Evolutionary conservation across 2,329 filamentous ascomycete genomes (phyloP).

Genomic region (Byssothecium circinans): DNA sequence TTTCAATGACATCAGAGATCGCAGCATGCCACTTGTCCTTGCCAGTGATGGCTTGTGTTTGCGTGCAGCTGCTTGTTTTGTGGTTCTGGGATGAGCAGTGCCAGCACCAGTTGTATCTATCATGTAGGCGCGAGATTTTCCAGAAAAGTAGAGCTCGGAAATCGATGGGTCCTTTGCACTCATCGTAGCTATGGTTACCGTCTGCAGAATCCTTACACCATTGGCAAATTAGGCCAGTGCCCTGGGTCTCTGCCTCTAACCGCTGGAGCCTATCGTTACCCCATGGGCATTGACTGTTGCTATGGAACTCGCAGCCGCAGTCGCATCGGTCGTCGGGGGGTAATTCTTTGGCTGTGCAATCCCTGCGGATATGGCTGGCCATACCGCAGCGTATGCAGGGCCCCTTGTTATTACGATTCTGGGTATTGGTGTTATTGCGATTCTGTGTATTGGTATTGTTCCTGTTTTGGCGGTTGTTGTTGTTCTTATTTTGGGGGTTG

Average conservation of each 20-base stretch:
- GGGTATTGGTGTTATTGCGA: conserved; percentile 2
- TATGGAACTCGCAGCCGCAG: conserved; percentile 12
- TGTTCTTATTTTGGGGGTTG: not conserved
- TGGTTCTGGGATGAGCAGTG: conserved; percentile 11
- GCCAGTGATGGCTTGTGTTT: not conserved
- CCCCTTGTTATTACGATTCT: not conserved
- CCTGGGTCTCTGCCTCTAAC: not conserved
- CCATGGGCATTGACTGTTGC: conserved; percentile 7
- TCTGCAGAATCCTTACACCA: conserved; percentile 16
- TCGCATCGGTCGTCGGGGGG: conserved; percentile 6
- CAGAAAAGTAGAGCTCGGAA: conserved; percentile 4
- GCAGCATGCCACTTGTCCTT: conserved; percentile 6
- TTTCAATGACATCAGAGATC: conserved; percentile 5
- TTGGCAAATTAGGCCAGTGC: conserved; percentile 12
- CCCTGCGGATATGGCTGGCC: conserved; percentile 2
- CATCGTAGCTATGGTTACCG: conserved; percentile 8
- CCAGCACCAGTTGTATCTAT: conserved; percentile 15
- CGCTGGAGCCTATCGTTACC: conserved; percentile 5
- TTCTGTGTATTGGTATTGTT: conserved; percentile 4
- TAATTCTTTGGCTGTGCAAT: conserved; percentile 10
- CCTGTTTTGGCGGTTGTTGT: too few species aligned
- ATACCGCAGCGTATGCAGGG: conserved; percentile 4
- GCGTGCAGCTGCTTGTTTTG: conserved; percentile 4
- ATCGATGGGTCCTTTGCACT: conserved; percentile 4
- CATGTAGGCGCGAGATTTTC: conserved; percentile 7